Base-by-base conservation (phyloP, 345 rosid genomes). In the Raphanus sativus region DNA sequence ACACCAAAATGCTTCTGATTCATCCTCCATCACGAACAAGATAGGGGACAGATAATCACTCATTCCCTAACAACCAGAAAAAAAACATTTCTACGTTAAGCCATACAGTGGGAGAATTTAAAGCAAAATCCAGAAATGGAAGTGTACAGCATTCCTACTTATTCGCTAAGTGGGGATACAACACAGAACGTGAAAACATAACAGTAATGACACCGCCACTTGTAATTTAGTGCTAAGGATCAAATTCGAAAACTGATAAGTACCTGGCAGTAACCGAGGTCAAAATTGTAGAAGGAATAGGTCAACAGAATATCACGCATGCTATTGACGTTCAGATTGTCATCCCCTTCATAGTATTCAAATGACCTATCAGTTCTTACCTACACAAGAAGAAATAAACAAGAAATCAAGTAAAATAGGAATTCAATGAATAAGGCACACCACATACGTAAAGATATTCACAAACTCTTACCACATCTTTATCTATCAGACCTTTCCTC, bases 191-290 rank as follows among this genome's bases (percentile, higher is more conserved):
- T 48, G 69, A 55, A 56, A 28, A 24, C 61, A 28, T 28, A 28
- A 28, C 30, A 28, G 4, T 28, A 28, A 28, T 21, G 21, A 21
- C 21, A 21, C 21, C 21, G 21, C 71, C 28, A 73, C 72, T 73
- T 67, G 50, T 72, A 4, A 28, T 28, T 28, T 4, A 28, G 30
- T 28, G 30, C 30, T 28, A 28, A 28, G 30, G 4, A 28, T 28
- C 3, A 28, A 28, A 28, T 28, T 28, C 30, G 30, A 28, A 28
- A 28, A 28, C 30, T 28, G 4, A 28, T 4, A 28, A 3, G 30
- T 28, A 93, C 99, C 97, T 96, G 99, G 84, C 99, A 93, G 84
- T 96, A 96, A 69, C 99, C 97, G 52, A 96, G 94, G 83, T 96
- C 99, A 38, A 96, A 96, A 70, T 93, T 93, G 85, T 93, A 96